Evolutionary conservation across 441 rosid genomes (phyloP), one percentile per base, ranked within the genome.

Genomic region (Macaranga tanarius): DNA sequence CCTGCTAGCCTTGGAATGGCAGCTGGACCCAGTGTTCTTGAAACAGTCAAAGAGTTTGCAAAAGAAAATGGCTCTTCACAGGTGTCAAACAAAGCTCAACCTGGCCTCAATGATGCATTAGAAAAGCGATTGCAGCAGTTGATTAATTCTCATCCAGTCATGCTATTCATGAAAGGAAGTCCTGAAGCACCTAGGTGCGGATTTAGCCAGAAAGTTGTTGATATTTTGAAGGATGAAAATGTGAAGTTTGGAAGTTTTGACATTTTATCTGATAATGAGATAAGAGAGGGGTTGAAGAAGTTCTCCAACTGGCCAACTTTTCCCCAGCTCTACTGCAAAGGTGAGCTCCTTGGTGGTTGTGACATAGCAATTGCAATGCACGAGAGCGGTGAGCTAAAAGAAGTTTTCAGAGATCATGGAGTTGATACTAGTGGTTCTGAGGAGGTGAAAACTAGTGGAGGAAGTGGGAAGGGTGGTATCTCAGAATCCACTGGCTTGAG

Each of bases 1-100:
- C 99, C 98, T 66, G 95, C 99, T 62, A 95, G 99, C 84, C 90
- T 92, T 62, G 98, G 95, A 31, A 78, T 95, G 87, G 98, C 97
- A 80, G 97, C 98, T 57, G 99, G 92, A 25, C 85, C 96, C 31
- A 77, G 83, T 44, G 65, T 92, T 75, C 89, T 95, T 61, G 93
- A 92, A 83, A 73, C 90, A 3, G 87, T 95, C 54, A 82, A 88
- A 76, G 97, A 86, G 80, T 72, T 90, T 48, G 89, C 90, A 31
- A 84, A 81, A 82, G 92, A 84, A 70, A 83, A 83, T 52, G 83
- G 80, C 73, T 76, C 90, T 50, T 76, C 85, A 34, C 73, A 71
- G 73, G 72, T 63, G 16, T 73, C 67, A 69, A 86, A 74, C 57
- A 80, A 71, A 74, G 84, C 77, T 55, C 80, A 80, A 56, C 79